Evolutionary conservation across 2,329 filamentous ascomycete species (phyloP).

Genomic region (Calonectria honghensis): DNA sequence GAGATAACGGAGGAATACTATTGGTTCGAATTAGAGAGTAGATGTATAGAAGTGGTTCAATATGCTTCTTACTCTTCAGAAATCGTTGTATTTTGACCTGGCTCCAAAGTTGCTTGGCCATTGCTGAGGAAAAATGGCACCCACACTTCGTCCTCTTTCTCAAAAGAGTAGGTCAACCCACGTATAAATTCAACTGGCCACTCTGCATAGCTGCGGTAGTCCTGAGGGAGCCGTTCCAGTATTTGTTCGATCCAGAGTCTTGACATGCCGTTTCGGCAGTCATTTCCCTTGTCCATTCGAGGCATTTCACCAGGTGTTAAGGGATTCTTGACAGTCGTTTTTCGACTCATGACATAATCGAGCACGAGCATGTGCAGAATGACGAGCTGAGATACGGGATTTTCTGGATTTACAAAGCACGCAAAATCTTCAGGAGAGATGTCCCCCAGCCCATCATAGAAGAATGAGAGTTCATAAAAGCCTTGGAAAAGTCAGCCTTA

Average conservation of each 20-base stretch:
- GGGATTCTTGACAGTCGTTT: constrained; percentile 38
- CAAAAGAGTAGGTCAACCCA: constrained; percentile 49
- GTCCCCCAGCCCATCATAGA: constrained; percentile 56
- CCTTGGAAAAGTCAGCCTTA: constrained; percentile 46
- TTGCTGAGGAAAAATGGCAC: constrained; percentile 47
- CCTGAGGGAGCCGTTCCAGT: constrained; percentile 55
- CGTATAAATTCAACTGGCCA: constrained; percentile 57
- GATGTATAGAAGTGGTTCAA: no score
- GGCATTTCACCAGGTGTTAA: constrained; percentile 1
- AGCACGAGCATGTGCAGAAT: constrained; percentile 62
- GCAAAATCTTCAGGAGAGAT: constrained; percentile 58
- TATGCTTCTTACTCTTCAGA: constrained; percentile 22
- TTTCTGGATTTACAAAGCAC: constrained; percentile 56
- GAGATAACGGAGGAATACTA: not conserved
- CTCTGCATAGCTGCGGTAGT: constrained; percentile 58
- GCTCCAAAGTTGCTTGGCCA: constrained; percentile 38
- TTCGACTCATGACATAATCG: constrained; percentile 56
- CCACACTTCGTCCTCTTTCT: constrained; percentile 50
- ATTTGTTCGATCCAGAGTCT: constrained; percentile 63
- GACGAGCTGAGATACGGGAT: constrained; percentile 59
- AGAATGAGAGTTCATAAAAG: constrained; percentile 51
- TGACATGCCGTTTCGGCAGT: constrained; percentile 55
- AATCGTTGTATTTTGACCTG: constrained; percentile 23
- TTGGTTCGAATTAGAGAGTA: not conserved
- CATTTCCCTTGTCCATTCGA: constrained; percentile 39